Conservation (phyloP, 2,329 filamentous ascomycete genomes). For the Stagonosporopsis chrysanthemi region DNA sequence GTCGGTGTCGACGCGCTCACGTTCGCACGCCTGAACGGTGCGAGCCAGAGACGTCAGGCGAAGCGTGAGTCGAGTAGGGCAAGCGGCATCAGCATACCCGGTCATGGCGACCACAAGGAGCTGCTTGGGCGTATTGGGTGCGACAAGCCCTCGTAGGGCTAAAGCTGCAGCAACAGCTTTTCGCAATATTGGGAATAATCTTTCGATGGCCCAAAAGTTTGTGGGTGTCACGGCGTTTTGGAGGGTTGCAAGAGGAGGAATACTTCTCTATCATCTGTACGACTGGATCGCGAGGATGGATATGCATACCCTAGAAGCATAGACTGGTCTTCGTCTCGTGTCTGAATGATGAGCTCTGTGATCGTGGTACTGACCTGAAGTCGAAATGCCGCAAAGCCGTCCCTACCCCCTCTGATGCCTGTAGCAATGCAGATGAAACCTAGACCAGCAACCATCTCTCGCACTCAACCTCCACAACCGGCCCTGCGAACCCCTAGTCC, state of each 20-base stretch:
- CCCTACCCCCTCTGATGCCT: neutral
- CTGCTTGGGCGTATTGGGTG: slow-evolving; percentile 82
- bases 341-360: neutral
- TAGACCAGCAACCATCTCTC: neutral
- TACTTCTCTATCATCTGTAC: slow-evolving; percentile 11
- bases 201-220: slow-evolving; percentile 6
- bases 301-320: slow-evolving; percentile 22
- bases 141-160: slow-evolving; percentile 65
- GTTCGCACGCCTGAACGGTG: slow-evolving; percentile 59
- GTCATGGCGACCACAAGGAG: slow-evolving; percentile 80
- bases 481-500: slow-evolving; percentile 33
- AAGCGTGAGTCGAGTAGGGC: slow-evolving; percentile 59
- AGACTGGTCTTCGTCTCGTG: slow-evolving; percentile 5
- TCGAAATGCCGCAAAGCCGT: neutral
- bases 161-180: neutral
- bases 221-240: slow-evolving; percentile 8
- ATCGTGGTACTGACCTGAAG: neutral
- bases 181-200: slow-evolving; percentile 2
- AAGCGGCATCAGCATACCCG: slow-evolving; percentile 67
- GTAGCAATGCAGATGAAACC: neutral
- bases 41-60: slow-evolving; percentile 58
- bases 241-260: slow-evolving; percentile 6
- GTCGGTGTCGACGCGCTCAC: slow-evolving; percentile 76
- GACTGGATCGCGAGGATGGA: neutral
- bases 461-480: neutral